Base-by-base conservation (phyloP, 2,329 filamentous ascomycete genomes). In the Alternaria sp. region DNA sequence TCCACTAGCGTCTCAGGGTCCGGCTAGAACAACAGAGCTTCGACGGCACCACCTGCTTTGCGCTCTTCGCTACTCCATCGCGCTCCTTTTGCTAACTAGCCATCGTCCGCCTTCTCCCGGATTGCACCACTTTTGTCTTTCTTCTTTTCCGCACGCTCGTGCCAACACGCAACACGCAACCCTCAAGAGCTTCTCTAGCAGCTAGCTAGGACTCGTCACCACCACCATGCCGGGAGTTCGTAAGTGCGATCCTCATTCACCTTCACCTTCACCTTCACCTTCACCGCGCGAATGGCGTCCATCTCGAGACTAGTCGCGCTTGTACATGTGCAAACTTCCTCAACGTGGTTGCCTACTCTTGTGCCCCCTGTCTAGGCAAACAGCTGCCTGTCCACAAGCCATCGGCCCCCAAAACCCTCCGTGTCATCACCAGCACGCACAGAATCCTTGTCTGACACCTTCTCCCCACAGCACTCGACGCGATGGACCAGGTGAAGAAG, bases 141-240 rank as follows among this genome's bases (percentile, higher is more conserved):
- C 10, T 33, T 29, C 17, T 44, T 51, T 31, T n/a, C 10, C 23
- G 42, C 39, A 40, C 26, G 33, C 29, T 14, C 24, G 37, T 44
- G 31, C 24, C 6, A 2, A 42, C 24, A 42, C 33, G 14, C 6
- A 2, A 42, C 24, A 42, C 33, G 14, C 4, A 6, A 29, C 37
- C 23, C 33, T 14, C 10, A 4, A 51, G 23, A 36, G 29, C 49
- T 46, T 36, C 17, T 45, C 44, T 48, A 29, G 40, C 39, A 28
- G 28, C 36, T 24, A 28, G 33, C 49, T 39, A 41, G 33, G 36
- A 14, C 41, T 54, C 44, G 40, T 45, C 51, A 29, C 53, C 66
- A 29, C 53, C 66, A 72, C 46, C 62, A 78, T 78, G 76, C 76
- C 76, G 58, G 76, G 76, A 65, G 75, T 78, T 58, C 76, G 76